Conservation (phyloP, 2,329 filamentous ascomycete species). For the Chaetomium sp. region DNA sequence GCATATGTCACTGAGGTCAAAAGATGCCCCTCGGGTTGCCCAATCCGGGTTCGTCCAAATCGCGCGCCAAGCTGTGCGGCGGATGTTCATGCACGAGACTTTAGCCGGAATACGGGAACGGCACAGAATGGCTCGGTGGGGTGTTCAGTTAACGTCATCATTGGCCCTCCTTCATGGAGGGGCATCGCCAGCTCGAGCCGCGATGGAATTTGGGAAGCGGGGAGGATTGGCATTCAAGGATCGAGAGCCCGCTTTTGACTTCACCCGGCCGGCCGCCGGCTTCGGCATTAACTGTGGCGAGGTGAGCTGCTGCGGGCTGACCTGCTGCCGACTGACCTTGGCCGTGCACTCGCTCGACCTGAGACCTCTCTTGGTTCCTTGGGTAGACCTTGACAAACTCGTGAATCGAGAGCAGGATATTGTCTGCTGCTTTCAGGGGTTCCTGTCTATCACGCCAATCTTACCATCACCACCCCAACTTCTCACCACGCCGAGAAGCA, state of each 20-base stretch:
- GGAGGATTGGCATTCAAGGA: background rate
- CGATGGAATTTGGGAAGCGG: constrained; percentile 6
- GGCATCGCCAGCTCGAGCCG: constrained; percentile 12
- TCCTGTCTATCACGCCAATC: background rate
- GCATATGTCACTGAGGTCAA: constrained; percentile 9
- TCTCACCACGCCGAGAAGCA: background rate
- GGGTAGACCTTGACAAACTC: background rate
- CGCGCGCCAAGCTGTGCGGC: background rate
- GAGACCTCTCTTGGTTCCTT: background rate
- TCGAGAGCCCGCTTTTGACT: constrained; percentile 7
- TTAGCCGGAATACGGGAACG: constrained; percentile 30
- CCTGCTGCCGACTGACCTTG: background rate
- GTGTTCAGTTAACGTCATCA: constrained; percentile 26
- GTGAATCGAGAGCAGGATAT: background rate
- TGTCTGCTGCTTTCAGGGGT: background rate
- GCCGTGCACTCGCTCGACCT: background rate
- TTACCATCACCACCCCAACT: background rate
- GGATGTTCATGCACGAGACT: constrained; percentile 13
- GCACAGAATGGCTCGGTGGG: constrained; percentile 8
- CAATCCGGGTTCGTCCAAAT: constrained; percentile 20
- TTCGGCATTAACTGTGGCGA: constrained; percentile 8
- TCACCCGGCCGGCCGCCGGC: constrained; percentile 15
- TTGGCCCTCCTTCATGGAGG: constrained; percentile 22
- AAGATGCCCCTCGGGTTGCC: constrained; percentile 29
- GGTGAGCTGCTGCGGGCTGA: background rate